Base-by-base conservation (phyloP, 805 yeast species). In the Metschnikowia cubensis region DNA sequence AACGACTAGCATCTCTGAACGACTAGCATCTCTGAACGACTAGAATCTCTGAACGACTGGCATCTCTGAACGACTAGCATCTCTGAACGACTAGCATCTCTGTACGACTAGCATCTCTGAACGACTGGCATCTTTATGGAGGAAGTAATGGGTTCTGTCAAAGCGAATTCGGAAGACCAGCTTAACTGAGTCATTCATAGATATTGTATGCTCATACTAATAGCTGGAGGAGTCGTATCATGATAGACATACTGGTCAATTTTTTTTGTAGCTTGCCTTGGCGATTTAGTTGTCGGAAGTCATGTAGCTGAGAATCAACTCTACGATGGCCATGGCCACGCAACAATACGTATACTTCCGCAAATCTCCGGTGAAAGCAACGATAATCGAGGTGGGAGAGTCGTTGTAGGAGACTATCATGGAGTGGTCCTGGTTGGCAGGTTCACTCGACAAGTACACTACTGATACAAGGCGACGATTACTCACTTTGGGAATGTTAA, bases 291-390 rank as follows among this genome's bases (percentile, higher is more conserved):
- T 35, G 15, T 42, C 22, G 15, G 45, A 33, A 11, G 35, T 36
- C 32, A 53, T 43, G 42, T 41, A 53, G 7, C 45, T 31, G n/a
- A 57, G 42, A 10, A 57, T 40, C 20, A 42, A 37, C 35, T 53
- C 48, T 8, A 42, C 59, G 35, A 56, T 42, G 6, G 50, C 50
- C 51, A 69, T 71, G n/a, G 76, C 69, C 14, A 73, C 58, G 20
- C 61, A 57, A 48, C 76, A 73, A 54, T 72, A 70, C 7, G 74
- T 56, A 52, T 64, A 68, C 48, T 68, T 71, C 33, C 78, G 61
- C 18, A 73, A 61, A 2, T 76, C 78, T 2, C 77, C 77, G 8
- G 71, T 66, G 45, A 63, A 62, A 10, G 70, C 67, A 10, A 73
- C 61, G 2, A 73, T 55, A 4, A 68, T 52, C 0, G 77, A 72